Base-by-base conservation (phyloP, 2,329 filamentous ascomycete genomes). In the Lasiodiplodia citricola region DNA sequence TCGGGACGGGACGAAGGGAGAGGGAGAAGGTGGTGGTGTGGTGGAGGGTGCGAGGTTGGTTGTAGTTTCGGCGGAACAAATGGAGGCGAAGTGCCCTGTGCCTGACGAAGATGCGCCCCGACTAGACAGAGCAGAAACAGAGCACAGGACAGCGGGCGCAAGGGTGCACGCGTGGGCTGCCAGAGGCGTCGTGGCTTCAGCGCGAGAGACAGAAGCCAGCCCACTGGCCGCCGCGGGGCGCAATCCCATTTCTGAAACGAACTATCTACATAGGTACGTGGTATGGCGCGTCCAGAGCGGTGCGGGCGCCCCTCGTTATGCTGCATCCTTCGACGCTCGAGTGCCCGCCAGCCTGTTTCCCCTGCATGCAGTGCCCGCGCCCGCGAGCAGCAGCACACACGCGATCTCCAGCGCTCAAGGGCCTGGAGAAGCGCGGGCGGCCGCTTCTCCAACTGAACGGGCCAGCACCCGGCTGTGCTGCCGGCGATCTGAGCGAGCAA, bases 171-270 rank as follows among this genome's bases (percentile, higher is more conserved):
- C 38, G 57, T 47, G 57, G 56, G 56, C 56, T 23, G 37, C 31
- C 55, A 63, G 28, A 63, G 41, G 58, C 58, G 58, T 63, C 58
- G 58, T 63, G 58, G 60, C 60, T 64, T 64, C 60, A 54, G 60
- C 44, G 44, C 60, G 60, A 64, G 38, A 52, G 44, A 63, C 58
- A 63, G 37, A 63, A 63, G 57, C 57, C 38, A 50, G 23, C 54
- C 50, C 58, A 63, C 58, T 63, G 58, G 58, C 58, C 58, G 58
- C 58, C 58, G 58, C 41, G 41, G 58, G 58, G 58, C 58, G 58
- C 58, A 31, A 63, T 51, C 44, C 41, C 58, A 63, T 51, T 35
- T 31, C 28, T 64, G 60, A 64, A 64, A 64, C 60, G 7, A 35
- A 25, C 44, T 37, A 28, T 28, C 28, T 28, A 28, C 28, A 28